phyloP scores from a whole-genome alignment of 352 stramenopile genomes.

The Pythium brassicae region DNA sequence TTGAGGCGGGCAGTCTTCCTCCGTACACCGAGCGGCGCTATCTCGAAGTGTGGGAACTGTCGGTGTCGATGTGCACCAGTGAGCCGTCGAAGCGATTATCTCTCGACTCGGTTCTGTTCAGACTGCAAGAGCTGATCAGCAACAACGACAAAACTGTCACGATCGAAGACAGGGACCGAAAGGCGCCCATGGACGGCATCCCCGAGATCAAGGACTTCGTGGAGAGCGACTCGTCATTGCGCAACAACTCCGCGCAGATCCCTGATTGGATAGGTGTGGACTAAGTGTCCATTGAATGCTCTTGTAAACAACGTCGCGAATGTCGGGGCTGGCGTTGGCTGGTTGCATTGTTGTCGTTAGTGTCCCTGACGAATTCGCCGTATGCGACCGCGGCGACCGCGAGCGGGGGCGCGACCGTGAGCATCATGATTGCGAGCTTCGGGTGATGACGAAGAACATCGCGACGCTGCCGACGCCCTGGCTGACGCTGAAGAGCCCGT shows the following conservation, averaged over 20 bases:
- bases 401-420: conserved; percentile 89
- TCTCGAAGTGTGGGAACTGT: neutral
- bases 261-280: too few species aligned
- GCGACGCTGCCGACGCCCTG: conserved; percentile 82
- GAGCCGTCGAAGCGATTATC: neutral
- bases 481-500: conserved; percentile 70
- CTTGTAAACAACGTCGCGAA: too few species aligned
- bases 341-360: too few species aligned
- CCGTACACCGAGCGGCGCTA: neutral
- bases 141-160: neutral
- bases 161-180: neutral
- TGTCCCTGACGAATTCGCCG: conserved; percentile 25
- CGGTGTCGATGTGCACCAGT: neutral
- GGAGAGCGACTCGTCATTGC: too few species aligned
- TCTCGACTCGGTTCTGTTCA: neutral
- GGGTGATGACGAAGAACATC: conserved; percentile 92
- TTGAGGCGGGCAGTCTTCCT: neutral
- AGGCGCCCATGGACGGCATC: too few species aligned
- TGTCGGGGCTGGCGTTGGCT: too few species aligned
- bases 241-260: too few species aligned
- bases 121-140: neutral
- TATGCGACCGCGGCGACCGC: conserved; percentile 88
- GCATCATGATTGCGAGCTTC: conserved; percentile 86
- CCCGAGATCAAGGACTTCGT: too few species aligned
- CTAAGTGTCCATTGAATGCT: too few species aligned